Conservation (phyloP, 2,329 filamentous ascomycete species). For the Cladorrhinum sp. region DNA sequence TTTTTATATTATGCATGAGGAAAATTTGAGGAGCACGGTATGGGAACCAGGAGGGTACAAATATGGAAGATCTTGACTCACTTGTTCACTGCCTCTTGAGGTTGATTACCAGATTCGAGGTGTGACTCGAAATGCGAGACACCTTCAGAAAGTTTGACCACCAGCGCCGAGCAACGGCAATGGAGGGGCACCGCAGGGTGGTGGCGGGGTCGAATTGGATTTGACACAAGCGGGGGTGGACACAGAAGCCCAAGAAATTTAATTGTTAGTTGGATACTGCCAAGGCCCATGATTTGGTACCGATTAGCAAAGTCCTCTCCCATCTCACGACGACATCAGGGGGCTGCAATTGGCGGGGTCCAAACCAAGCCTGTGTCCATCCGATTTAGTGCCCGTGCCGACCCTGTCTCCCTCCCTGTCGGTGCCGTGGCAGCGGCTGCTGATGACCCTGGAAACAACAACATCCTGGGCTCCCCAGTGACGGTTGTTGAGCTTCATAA, state of each 20-base stretch:
- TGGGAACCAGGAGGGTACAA: not conserved
- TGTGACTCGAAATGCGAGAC: conserved; percentile 21
- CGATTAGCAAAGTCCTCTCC: not conserved
- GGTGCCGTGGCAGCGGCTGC: conserved; percentile 17
- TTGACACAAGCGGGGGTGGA: not conserved
- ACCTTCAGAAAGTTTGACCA: not conserved
- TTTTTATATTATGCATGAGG: not conserved
- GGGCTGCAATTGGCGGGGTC: not conserved
- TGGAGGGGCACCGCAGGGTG: conserved; percentile 18
- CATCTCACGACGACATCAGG: not conserved
- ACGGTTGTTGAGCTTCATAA: conserved; percentile 8
- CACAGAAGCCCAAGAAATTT: conserved; percentile 1
- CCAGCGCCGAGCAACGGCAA: not conserved
- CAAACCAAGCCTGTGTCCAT: conserved; percentile 4
- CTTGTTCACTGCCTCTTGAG: conserved; percentile 2
- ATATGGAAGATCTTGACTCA: conserved; percentile 14
- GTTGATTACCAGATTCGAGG: conserved; percentile 10
- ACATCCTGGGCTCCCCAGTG: conserved; percentile 3
- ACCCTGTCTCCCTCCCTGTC: conserved; percentile 10
- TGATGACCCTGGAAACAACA: conserved; percentile 8
- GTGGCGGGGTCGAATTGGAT: conserved; percentile 18
- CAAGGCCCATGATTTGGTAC: not conserved
- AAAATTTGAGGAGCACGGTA: not conserved
- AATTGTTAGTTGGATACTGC: not conserved
- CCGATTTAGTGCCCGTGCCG: conserved; percentile 17